Evolutionary conservation across 371 early-diverging fungal species (phyloP), one percentile per base, ranked within the genome.

Genomic region (Syncephalastrum sp.): DNA sequence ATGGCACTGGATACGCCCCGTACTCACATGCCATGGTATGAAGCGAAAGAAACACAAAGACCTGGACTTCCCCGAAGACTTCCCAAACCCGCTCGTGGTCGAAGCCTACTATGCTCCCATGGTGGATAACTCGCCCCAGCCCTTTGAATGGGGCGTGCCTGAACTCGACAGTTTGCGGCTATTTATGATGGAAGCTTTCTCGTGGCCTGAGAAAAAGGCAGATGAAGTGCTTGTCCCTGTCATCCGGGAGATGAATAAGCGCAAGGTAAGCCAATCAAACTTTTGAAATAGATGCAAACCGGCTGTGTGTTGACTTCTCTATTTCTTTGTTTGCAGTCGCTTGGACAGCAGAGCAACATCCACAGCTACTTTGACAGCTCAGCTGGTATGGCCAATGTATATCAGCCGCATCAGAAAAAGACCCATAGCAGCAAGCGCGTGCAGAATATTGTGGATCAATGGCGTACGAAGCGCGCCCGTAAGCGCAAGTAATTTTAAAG

Each of bases 61-160:
- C 19, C 29, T 88, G 1, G 82, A 84, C 5, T 65, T 95, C 7
- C 89, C 93, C 0, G 69, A 68, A 4, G 66, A 71, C 23, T 98
- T 98, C 61, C 97, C 96, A 8, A 87, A 90, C 61, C 79, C 82
- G 10, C 75, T 82, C 14, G 88, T 97, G 0, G 70, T 69, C 5
- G 82, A 88, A 3, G 95, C 97, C 0, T 98, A 97, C 67, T 65
- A 86, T 46, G 64, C 82, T 19, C 98, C 98, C 0, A 60, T 73
- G 42, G 93, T 95, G 0, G 92, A 95, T 65, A 67, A 77, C 6
- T 86, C 90, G 1, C 60, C 68, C 3, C 60, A 81, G 25, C 54
- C 67, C 23, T 94, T 96, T 60, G 65, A 82, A 57, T 97, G 96
- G 96, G 95, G 92, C 0, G 72, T 84, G 19, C 95, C 95, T 1